Conservation (phyloP, 768 basidiomycete species). For the Paxillus involutus region DNA sequence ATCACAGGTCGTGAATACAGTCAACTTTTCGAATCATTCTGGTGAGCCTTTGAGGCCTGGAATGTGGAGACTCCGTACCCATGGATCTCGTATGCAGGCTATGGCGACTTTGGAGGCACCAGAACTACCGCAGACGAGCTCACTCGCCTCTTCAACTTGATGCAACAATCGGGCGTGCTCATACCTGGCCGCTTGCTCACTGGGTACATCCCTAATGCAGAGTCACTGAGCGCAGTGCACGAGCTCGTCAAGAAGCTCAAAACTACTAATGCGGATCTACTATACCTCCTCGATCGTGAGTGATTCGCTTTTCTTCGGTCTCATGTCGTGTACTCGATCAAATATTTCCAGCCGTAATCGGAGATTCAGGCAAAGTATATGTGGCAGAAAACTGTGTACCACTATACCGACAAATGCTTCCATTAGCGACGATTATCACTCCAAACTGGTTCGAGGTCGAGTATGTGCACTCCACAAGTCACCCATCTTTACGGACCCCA, state of each 20-base stretch:
- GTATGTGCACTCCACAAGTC: constrained; percentile 39
- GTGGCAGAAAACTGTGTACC: constrained; percentile 87
- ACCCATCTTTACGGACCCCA: not conserved
- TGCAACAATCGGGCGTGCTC: constrained; percentile 79
- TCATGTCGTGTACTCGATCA: not conserved
- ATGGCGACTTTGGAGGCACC: constrained; percentile 77
- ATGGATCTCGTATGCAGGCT: constrained; percentile 51
- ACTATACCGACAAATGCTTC: constrained; percentile 76
- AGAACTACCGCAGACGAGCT: constrained; percentile 79
- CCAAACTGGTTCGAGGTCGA: constrained; percentile 99
- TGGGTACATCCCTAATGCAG: constrained; percentile 88
- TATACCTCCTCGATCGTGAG: constrained; percentile 94
- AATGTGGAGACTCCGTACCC: not conserved
- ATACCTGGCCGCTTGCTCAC: constrained; percentile 75
- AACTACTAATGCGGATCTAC: constrained; percentile 51
- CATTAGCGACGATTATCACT: constrained; percentile 90
- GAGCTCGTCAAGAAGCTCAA: constrained; percentile 63
- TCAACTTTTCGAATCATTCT: constrained; percentile 93
- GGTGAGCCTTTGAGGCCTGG: constrained; percentile 43
- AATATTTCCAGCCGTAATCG: constrained; percentile 75
- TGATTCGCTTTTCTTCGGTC: constrained; percentile 6
- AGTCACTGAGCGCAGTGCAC: constrained; percentile 67
- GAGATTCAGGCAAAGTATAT: constrained; percentile 87
- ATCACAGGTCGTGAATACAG: constrained; percentile 78
- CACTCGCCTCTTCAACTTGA: constrained; percentile 64